These are phyloP conservation scores for Fragaria nilgerrensis DNA, from an alignment of 306 rosid genomes.

Conservation along the genomic window DNA sequence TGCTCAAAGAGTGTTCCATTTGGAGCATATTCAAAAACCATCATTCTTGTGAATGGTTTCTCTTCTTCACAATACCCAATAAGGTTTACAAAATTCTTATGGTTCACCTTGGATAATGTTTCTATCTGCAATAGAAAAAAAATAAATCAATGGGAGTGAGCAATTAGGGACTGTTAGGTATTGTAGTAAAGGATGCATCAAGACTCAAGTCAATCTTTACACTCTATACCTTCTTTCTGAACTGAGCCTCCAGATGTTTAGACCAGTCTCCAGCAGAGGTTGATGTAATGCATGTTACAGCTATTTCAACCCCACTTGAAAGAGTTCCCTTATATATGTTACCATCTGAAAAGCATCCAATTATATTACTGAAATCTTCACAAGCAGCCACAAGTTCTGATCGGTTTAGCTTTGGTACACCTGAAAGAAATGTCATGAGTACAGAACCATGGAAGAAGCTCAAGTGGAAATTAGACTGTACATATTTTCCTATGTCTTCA, in stretches of 20 bases:
- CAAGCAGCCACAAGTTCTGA: slow-evolving; percentile 78
- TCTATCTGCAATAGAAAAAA: slow-evolving; percentile 50
- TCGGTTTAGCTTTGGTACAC: slow-evolving; percentile 83
- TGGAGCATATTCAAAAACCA: slow-evolving; percentile 97
- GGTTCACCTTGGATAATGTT: slow-evolving; percentile 73
- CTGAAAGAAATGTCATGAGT: slow-evolving; percentile 36
- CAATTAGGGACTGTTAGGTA: slow-evolving; percentile 19
- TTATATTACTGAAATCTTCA: slow-evolving; percentile 93
- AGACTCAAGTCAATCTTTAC: slow-evolving; percentile 8
- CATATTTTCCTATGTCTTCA: no score
- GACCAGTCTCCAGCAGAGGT: slow-evolving; percentile 64
- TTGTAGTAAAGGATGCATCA: background rate
- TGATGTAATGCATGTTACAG: slow-evolving; percentile 57
- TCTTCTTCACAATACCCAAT: slow-evolving; percentile 85
- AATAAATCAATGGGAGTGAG: background rate
- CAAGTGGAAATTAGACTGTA: background rate
- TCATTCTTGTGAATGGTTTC: slow-evolving; percentile 86
- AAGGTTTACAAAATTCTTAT: slow-evolving; percentile 84
- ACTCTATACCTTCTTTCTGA: slow-evolving; percentile 63
- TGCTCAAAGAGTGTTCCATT: slow-evolving; percentile 93
- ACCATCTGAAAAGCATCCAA: slow-evolving; percentile 55
- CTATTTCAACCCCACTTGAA: slow-evolving; percentile 94
- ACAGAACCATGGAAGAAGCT: background rate
- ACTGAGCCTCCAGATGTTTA: slow-evolving; percentile 57
- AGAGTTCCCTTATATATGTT: slow-evolving; percentile 87